Base-by-base conservation (phyloP, 257 asterid species). In the Solanum stenotomum region DNA sequence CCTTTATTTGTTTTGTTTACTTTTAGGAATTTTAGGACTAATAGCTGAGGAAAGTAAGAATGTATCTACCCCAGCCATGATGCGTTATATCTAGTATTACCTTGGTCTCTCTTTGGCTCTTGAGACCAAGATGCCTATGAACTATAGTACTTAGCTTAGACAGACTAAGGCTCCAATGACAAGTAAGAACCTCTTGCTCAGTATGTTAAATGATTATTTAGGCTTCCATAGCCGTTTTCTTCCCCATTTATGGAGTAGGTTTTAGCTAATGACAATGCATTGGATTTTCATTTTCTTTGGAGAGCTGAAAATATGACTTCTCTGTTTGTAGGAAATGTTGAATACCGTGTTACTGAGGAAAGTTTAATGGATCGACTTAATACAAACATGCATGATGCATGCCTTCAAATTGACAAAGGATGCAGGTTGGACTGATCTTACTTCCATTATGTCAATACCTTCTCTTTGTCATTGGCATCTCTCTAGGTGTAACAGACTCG, bases 361-460 rank as follows among this genome's bases (percentile, higher is more conserved):
- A 94, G 98, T 88, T 84, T 96, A 91, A 92, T 70, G 89, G 99
- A 96, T 88, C 90, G 98, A 88, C 95, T 95, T 23, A 93, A 91
- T 87, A 95, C 97, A 35, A 90, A 94, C 86, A 92, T 96, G 95
- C 96, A 92, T 40, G 94, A 94, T 85, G 98, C 96, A 27, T 94
- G 98, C 89, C 95, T 92, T 89, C 90, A 91, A 52, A 92, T 96
- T 87, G 95, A 91, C 88, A 87, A 91, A 78, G 89, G 77, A 71
- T 96, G 99, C 95, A 93, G 96, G 99, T 95, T 83, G 89, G 86
- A 23, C 20, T 78, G 12, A 78, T 44, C 35, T 31, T 52, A 61
- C 72, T 25, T 82, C 34, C 59, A 27, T 46, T n/a, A 61, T 82
- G 31, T 44, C 59, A 46, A 31, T 8, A 38, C 42, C 49, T 6